Evolutionary conservation across 1,284 basidiomycete species (phyloP), one percentile per base, ranked within the genome.

Genomic region (Irpex sp.): DNA sequence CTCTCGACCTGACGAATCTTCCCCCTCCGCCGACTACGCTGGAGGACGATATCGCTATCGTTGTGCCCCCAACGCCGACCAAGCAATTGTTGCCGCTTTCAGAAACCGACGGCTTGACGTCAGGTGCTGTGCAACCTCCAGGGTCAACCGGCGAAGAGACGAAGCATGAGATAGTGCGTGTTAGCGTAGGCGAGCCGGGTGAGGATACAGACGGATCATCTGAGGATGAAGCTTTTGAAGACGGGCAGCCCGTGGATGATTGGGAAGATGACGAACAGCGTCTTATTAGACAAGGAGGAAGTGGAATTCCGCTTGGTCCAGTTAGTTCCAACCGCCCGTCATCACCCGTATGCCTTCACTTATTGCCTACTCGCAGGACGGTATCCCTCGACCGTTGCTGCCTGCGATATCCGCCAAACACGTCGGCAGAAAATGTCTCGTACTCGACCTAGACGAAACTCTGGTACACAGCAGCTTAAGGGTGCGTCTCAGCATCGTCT

Each of bases 371-470:
- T 47, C 13, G 33, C 69, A 94, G 90, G 90, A 97, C 70, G 96
- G 96, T 19, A 76, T 88, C 37, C 93, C 94, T 2, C 83, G 84
- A 58, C 96, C 96, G 8, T 78, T 98, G 17, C 76, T 98, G 6
- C 93, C 93, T 3, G 88, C 90, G 13, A 80, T 97, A 65, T 78
- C 85, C 1, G 82, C 85, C 9, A 83, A 87, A 26, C 92, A 96
- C 69, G 81, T 78, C 17, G 94, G 94, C 15, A 83, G 94, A 63
- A 98, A 98, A 78, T 98, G 96, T 70, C 81, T 95, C 5, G 95
- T 98, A 46, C 83, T 98, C 19, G 97, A 98, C 78, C 82, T 98
- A 51, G 96, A 98, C 70, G 97, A 98, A 77, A 98, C 96, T 1
- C 80, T 98, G 37, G 89, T 98, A 19, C 97, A 98, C 78, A 92